Percentiles rank a stretch among this genome's conserved stretches.
These are phyloP conservation scores for Fusarium brevicatenulatum DNA, from an alignment of 2,329 filamentous ascomycete genomes.

Conservation along the genomic window DNA sequence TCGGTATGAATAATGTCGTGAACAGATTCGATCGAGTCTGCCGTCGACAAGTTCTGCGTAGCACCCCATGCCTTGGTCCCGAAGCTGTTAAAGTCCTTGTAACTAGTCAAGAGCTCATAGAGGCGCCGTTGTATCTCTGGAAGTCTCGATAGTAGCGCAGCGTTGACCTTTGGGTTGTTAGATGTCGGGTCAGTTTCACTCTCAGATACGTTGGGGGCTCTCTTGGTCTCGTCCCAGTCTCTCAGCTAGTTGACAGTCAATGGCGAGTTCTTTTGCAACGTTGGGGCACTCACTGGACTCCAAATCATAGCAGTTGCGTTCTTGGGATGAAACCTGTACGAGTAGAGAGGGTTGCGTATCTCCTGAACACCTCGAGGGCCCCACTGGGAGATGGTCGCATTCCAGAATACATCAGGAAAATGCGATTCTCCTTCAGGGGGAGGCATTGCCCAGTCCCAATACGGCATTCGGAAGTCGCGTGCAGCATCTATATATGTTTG, in stretches of 20 bases:
- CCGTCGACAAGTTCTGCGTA: slow-evolving; percentile 57
- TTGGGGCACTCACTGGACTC: slow-evolving; percentile 61
- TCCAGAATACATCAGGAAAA: slow-evolving; percentile 57
- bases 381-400: slow-evolving; percentile 61
- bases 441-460: slow-evolving; percentile 67
- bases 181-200: slow-evolving; percentile 54
- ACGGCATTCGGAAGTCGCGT: slow-evolving; percentile 63
- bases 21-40: slow-evolving; percentile 73
- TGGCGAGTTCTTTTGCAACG: too few relatives aligned
- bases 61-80: slow-evolving; percentile 74
- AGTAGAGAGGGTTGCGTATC: slow-evolving; percentile 71
- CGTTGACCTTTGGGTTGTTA: slow-evolving; percentile 67
- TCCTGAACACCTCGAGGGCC: slow-evolving; percentile 65
- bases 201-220: slow-evolving; percentile 57
- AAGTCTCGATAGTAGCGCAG: slow-evolving; percentile 57
- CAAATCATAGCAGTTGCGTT: slow-evolving; percentile 67
- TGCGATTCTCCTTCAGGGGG: slow-evolving; percentile 61
- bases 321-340: slow-evolving; percentile 69
- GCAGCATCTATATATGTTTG: slow-evolving; percentile 63
- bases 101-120: slow-evolving; percentile 74
- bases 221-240: slow-evolving; percentile 68
- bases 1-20: slow-evolving; percentile 72
- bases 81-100: slow-evolving; percentile 74
- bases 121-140: slow-evolving; percentile 69
- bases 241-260: slow-evolving; percentile 59